Evolutionary conservation across 1,139 yeast genomes (phyloP).

Genomic region (Wickerhamiella infanticola): DNA sequence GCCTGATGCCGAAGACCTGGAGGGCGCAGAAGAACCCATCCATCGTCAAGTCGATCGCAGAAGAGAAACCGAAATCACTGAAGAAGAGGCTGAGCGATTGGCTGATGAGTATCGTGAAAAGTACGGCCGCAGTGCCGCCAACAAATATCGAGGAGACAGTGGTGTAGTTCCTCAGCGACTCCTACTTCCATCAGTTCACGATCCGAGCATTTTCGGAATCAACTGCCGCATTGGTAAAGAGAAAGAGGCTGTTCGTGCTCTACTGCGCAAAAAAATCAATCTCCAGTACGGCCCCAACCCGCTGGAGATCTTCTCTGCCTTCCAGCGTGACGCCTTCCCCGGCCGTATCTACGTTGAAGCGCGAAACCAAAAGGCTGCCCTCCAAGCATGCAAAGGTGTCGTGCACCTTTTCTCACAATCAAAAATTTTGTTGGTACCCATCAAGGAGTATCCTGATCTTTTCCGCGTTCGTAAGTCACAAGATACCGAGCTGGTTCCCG

Average conservation of each 20-base stretch:
- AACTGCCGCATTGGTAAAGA: constrained; percentile 90
- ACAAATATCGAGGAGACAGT: constrained; percentile 77
- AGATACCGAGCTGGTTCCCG: constrained; percentile 80
- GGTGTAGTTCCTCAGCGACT: constrained; percentile 87
- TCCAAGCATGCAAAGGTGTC: constrained; percentile 74
- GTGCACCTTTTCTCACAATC: constrained; percentile 54
- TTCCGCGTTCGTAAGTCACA: constrained; percentile 79
- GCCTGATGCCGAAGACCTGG: constrained; percentile 46
- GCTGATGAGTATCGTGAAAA: constrained; percentile 89
- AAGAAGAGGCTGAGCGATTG: constrained; percentile 86
- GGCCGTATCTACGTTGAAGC: constrained; percentile 94
- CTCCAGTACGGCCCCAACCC: constrained; percentile 47
- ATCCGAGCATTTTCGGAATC: constrained; percentile 92
- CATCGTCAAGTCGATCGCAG: constrained; percentile 87
- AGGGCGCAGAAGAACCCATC: constrained; percentile 37
- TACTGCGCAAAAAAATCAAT: constrained; percentile 62
- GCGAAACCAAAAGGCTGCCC: constrained; percentile 81
- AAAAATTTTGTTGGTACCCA: constrained; percentile 75
- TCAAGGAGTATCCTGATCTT: constrained; percentile 86
- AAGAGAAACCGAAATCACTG: constrained; percentile 36
- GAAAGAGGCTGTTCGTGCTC: constrained; percentile 72
- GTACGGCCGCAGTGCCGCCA: constrained; percentile 72
- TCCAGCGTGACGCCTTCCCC: constrained; percentile 83
- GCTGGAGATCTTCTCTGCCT: constrained; percentile 70
- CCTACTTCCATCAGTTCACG: constrained; percentile 87